phyloP scores from a whole-genome alignment of 768 basidiomycete genomes.

The Leucosporidium creatinivorum region DNA sequence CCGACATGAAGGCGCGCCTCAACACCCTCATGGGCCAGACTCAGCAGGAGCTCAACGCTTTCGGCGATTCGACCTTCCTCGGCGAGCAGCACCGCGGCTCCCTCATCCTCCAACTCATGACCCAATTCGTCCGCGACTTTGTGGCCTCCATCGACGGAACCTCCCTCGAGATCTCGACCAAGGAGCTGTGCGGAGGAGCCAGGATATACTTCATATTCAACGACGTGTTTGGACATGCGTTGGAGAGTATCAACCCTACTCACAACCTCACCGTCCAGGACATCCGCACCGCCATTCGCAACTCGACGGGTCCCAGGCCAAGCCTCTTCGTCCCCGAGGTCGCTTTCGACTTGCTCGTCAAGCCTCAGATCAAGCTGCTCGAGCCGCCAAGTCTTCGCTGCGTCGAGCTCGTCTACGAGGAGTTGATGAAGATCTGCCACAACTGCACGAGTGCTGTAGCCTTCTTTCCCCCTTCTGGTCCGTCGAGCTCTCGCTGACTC shows the following conservation, averaged over 20 bases:
- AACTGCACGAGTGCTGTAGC: slow-evolving; percentile 61
- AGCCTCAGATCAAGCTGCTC: slow-evolving; percentile 93
- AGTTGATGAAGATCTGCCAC: slow-evolving; percentile 97
- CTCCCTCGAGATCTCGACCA: slow-evolving; percentile 90
- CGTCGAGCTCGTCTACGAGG: slow-evolving; percentile 97
- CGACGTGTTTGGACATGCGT: slow-evolving; percentile 89
- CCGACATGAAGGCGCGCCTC: slow-evolving; percentile 97
- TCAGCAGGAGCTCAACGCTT: slow-evolving; percentile 93
- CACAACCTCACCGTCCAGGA: slow-evolving; percentile 85
- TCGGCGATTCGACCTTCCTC: slow-evolving; percentile 84
- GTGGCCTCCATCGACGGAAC: slow-evolving; percentile 96
- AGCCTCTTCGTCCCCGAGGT: slow-evolving; percentile 95
- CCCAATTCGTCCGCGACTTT: slow-evolving; percentile 90
- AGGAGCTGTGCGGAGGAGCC: slow-evolving; percentile 95
- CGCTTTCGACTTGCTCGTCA: slow-evolving; percentile 92
- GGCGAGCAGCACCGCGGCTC: slow-evolving; percentile 83
- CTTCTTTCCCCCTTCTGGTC: not conserved
- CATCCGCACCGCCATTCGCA: slow-evolving; percentile 95
- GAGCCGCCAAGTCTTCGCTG: slow-evolving; percentile 91
- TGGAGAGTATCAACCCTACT: slow-evolving; percentile 82
- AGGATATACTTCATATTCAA: slow-evolving; percentile 99
- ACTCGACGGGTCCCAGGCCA: slow-evolving; percentile 92
- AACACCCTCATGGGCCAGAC: slow-evolving; percentile 99
- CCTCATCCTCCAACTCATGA: slow-evolving; percentile 91
- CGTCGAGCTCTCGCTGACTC: not conserved